Evolutionary conservation across 805 yeast species (phyloP).

Genomic region (Schwanniomyces vanrijiae): DNA sequence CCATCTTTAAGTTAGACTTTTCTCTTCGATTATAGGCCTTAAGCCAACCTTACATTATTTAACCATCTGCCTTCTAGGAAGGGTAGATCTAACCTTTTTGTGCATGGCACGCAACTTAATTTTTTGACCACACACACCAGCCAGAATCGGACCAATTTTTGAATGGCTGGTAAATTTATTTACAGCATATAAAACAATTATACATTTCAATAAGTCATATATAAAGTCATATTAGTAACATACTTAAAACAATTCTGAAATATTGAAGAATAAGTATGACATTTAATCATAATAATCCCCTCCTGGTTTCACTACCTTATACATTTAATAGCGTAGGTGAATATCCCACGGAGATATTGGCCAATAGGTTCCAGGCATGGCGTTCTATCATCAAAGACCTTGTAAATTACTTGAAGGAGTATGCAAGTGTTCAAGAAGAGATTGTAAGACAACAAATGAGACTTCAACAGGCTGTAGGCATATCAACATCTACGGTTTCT

Average conservation of each 20-base stretch:
- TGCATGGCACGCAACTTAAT: not conserved
- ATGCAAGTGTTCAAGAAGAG: constrained; percentile 85
- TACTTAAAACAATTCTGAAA: not conserved
- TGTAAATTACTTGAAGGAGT: constrained; percentile 72
- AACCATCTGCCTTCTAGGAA: no score
- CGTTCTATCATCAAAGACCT: constrained; percentile 73
- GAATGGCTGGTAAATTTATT: not conserved
- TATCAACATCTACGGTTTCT: constrained; percentile 7
- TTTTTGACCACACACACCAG: not conserved
- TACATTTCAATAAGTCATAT: not conserved
- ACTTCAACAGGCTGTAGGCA: constrained; percentile 70
- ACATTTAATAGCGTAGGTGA: constrained; percentile 32
- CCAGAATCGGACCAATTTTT: not conserved
- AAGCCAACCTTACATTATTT: not conserved
- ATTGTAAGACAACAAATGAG: constrained; percentile 78
- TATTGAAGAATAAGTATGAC: constrained; percentile 3
- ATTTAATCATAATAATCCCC: constrained; percentile 30
- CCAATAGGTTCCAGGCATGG: constrained; percentile 86
- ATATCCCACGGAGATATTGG: constrained; percentile 82
- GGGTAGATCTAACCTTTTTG: constrained; percentile 1
- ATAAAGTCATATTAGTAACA: not conserved
- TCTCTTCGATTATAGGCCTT: not conserved
- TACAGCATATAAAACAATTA: not conserved
- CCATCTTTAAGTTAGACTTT: not conserved
- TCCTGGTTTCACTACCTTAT: constrained; percentile 40